Evolutionary conservation across 371 early-diverging fungal species (phyloP), one percentile per base, ranked within the genome.

Genomic region (Mortierella sp.): DNA sequence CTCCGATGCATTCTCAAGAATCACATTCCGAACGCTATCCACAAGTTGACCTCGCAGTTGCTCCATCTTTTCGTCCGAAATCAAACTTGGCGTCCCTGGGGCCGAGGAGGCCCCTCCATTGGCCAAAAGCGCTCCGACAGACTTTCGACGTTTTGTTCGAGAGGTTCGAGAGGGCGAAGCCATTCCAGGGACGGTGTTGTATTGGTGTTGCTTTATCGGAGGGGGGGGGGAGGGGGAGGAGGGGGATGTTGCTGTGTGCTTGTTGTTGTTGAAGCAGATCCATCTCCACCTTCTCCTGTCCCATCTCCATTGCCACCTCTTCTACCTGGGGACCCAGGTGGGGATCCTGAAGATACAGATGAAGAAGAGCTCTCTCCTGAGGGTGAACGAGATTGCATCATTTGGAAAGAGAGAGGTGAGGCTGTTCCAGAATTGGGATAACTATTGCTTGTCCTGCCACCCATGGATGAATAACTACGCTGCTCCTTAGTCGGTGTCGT

Each of bases 41-140:
- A 69, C 79, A 52, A 79, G 68, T 46, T 72, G 79, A 4, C 70
- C 66, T 19, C 70, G 63, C 43, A 72, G 28, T 14, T 72, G 19
- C 53, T 79, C 79, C 67, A 79, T 73, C 26, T 62, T 72, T 46
- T 79, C 79, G 14, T 79, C 72, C 29, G 79, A 65, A 9, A 72
- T 25, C 15, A 48, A n/a, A 52, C 65, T 65, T 21, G 71, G 57
- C 11, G 57, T 52, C 19, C 23, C 63, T 43, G 64, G 45, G 11
- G 47, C 18, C 37, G 30, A 25, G 7, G 70, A 59, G 3, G 37
- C 67, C 3, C 70, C 73, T 16, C 73, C 79, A 0, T 69, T 63
- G 12, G 73, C 73, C 64, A 76, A 16, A 12, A 79, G 21, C 0
- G 55, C 47, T 5, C 79, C 79, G 23, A 72, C 66, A 2, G 79